phyloP scores from a whole-genome alignment of 1,284 basidiomycete genomes.

The Anthracocystis walkeri region DNA sequence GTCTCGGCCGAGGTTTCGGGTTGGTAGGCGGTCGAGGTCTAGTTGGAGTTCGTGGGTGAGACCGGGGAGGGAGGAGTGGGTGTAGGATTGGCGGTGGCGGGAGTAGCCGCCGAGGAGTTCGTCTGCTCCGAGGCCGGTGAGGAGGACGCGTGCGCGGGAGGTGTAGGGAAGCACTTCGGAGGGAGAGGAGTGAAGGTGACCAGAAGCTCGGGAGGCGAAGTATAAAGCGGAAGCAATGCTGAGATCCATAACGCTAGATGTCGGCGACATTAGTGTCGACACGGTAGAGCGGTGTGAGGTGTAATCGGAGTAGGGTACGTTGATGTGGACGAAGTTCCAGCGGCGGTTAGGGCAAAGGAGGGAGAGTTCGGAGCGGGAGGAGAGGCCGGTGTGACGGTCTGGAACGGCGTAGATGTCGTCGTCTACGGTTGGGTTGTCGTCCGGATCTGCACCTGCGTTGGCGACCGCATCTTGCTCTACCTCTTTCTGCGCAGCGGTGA shows the following conservation, averaged over 20 bases:
- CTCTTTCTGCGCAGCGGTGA: neutral
- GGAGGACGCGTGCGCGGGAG: constrained; percentile 82
- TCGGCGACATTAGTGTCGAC: constrained; percentile 52
- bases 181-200: neutral
- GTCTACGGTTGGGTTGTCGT: neutral
- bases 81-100: constrained; percentile 83
- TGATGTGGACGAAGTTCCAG: constrained; percentile 93
- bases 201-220: constrained; percentile 83
- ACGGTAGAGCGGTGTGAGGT: constrained; percentile 15
- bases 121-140: constrained; percentile 94
- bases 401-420: constrained; percentile 78
- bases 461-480: neutral
- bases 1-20: constrained; percentile 90
- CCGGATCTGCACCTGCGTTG: neutral
- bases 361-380: constrained; percentile 81
- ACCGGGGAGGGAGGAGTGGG: constrained; percentile 63
- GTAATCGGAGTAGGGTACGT: constrained; percentile 83
- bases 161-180: constrained; percentile 72
- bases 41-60: constrained; percentile 89
- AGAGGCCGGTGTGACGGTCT: constrained; percentile 84
- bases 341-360: constrained; percentile 78
- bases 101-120: constrained; percentile 95
- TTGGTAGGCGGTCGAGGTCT: constrained; percentile 89
- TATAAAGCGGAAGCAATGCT: constrained; percentile 91
- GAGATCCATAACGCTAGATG: constrained; percentile 72